phyloP scores from a whole-genome alignment of 208 protist species.

The Trichomonas tenax region DNA sequence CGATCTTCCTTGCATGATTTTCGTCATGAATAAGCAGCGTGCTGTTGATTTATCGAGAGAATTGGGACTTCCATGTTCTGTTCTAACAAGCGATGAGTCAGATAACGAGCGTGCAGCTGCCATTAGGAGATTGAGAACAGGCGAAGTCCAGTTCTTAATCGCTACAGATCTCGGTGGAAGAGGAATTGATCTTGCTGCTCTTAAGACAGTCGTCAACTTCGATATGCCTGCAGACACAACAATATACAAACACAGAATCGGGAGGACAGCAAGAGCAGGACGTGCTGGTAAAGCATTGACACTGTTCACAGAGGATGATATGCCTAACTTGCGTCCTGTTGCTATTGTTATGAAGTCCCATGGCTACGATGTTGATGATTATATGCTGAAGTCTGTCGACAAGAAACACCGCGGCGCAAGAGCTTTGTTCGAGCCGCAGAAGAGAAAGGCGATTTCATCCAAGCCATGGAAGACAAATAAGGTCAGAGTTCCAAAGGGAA shows the following conservation, averaged over 20 bases:
- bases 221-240: constrained; percentile 42
- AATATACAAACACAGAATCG: constrained; percentile 48
- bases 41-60: background rate
- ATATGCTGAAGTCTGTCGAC: background rate
- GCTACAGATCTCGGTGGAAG: constrained; percentile 22
- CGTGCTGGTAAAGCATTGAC: constrained; percentile 42
- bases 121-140: background rate
- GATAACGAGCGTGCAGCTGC: background rate
- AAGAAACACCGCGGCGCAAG: background rate
- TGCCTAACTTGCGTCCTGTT: background rate
- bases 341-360: background rate
- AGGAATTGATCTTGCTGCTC: constrained; percentile 49
- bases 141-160: background rate
- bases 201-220: constrained; percentile 51
- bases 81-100: background rate
- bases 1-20: background rate
- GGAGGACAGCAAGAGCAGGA: constrained; percentile 41
- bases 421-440: background rate
- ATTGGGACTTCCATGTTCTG: background rate
- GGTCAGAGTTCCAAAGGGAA: background rate
- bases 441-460: background rate
- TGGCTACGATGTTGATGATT: background rate
- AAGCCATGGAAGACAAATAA: background rate
- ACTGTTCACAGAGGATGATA: constrained; percentile 23
- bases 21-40: background rate